Percentiles rank a stretch among this genome's conserved stretches.
Evolutionary conservation across 441 rosid species (phyloP).

Genomic region (Pelargonium fulgidum): DNA sequence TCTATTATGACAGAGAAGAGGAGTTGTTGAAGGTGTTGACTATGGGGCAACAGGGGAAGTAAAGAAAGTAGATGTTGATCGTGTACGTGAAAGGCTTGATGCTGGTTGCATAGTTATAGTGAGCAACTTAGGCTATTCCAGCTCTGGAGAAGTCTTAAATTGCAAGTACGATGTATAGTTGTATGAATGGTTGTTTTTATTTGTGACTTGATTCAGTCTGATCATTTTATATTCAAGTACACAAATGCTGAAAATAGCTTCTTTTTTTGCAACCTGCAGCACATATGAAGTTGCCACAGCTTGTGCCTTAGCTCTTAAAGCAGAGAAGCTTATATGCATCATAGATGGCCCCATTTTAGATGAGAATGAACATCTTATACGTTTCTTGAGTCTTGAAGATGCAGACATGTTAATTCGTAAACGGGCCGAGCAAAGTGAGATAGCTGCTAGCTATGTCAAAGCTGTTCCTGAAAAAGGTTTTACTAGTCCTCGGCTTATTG

Average conservation of each 20-base stretch:
- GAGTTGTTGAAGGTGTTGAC: constrained; percentile 87
- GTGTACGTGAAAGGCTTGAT: constrained; percentile 83
- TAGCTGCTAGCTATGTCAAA: constrained; percentile 80
- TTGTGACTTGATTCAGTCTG: not conserved
- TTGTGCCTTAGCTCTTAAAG: constrained; percentile 88
- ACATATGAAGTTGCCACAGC: constrained; percentile 97
- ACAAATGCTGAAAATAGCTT: not conserved
- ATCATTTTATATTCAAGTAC: not conserved
- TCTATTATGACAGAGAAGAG: constrained; percentile 57
- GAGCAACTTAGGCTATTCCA: constrained; percentile 89
- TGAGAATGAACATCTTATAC: constrained; percentile 70
- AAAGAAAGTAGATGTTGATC: constrained; percentile 76
- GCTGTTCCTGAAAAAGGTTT: constrained; percentile 65
- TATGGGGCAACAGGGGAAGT: constrained; percentile 95
- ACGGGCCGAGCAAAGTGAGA: constrained; percentile 83
- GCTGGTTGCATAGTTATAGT: constrained; percentile 69
- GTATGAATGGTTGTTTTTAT: constrained; percentile 14
- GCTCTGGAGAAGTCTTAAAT: constrained; percentile 91
- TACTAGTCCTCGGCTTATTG: constrained; percentile 32
- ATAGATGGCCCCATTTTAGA: constrained; percentile 88
- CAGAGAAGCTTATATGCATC: constrained; percentile 87
- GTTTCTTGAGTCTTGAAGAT: constrained; percentile 79
- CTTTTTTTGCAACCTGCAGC: constrained; percentile 39
- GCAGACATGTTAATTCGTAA: constrained; percentile 77
- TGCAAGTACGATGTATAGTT: constrained; percentile 68